These are phyloP conservation scores for Gnaphalium uliginosum DNA, from an alignment of 129 eudicot species.

Conservation along the genomic window DNA sequence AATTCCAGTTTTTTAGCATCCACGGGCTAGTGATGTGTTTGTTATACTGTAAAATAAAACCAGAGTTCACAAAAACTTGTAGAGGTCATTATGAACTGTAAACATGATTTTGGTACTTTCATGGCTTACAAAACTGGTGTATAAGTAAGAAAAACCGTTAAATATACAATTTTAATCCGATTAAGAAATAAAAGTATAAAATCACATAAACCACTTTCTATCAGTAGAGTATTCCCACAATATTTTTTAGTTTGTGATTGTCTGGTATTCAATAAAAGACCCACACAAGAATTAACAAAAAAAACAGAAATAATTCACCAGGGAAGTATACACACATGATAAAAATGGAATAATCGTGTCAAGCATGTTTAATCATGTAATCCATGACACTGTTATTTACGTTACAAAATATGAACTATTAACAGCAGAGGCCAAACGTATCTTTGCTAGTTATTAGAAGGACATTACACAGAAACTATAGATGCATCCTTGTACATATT, in stretches of 20 bases:
- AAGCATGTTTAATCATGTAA: background rate
- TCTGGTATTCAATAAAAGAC: conserved; percentile 4
- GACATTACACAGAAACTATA: background rate
- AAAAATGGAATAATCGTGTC: conserved; percentile 1
- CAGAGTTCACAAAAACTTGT: background rate
- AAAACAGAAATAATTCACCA: background rate
- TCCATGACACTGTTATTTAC: conserved; percentile 7
- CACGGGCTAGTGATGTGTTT: background rate
- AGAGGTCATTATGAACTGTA: background rate
- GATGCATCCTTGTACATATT: background rate
- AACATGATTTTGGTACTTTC: conserved; percentile 13
- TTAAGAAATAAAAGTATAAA: background rate
- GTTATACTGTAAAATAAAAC: background rate
- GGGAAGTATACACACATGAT: background rate
- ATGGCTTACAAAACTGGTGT: conserved; percentile 6
- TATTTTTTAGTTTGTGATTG: background rate
- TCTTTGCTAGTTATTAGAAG: background rate
- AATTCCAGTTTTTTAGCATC: background rate
- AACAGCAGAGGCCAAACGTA: conserved; percentile 18
- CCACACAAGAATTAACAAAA: background rate
- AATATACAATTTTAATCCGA: background rate
- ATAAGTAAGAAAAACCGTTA: background rate
- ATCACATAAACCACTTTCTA: background rate
- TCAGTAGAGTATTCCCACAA: background rate
- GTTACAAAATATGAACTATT: background rate